Base-by-base conservation (phyloP, 2,329 filamentous ascomycete genomes). In the Fonsecaea pedrosoi region DNA sequence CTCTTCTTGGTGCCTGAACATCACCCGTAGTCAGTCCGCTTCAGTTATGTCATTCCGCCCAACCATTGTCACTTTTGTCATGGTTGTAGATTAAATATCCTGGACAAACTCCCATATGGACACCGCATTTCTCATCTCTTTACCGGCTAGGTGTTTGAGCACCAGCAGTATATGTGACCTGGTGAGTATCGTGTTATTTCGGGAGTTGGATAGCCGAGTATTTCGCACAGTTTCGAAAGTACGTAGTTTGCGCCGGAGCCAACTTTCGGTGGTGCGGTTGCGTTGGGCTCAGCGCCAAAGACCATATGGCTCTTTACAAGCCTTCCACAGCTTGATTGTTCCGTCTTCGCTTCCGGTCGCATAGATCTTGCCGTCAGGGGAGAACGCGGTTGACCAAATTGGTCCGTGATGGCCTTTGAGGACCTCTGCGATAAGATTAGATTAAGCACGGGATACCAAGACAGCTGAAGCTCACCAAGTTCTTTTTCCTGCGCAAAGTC, bases 341-440 rank as follows among this genome's bases (percentile, higher is more conserved):
- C 95, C 95, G 75, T 99, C 95, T 77, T 99, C 95, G 57, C 94
- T 97, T 35, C 92, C 95, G 1, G 95, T 99, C 1, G 94, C 95
- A 76, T 98, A 99, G 7, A 99, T 83, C 77, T 96, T 97, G 55
- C 94, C 94, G 75, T 99, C 95, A 0, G 95, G 95, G 0, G 94
- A 95, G 79, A 97, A 99, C 64, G 90, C 90, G 67, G 96, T 89
- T 5, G 93, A 97, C 95, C 95, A 99, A 69, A 99, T 95, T 1
- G 94, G 94, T 1, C 95, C 95, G 75, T 99, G 95, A 73, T 99
- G 95, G 30, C 95, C 95, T 80, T 97, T 97, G 81, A 96, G 92
- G 12, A 94, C 90, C 77, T 98, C 95, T 90, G 69, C 7, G 25
- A 56, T 21, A 37, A 63, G 54, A 69, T 75, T 58, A 79, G 71